Percentiles rank a stretch among this genome's conserved stretches.
Evolutionary conservation across 371 early-diverging fungal species (phyloP).

Genomic region (Apophysomyces sp.): DNA sequence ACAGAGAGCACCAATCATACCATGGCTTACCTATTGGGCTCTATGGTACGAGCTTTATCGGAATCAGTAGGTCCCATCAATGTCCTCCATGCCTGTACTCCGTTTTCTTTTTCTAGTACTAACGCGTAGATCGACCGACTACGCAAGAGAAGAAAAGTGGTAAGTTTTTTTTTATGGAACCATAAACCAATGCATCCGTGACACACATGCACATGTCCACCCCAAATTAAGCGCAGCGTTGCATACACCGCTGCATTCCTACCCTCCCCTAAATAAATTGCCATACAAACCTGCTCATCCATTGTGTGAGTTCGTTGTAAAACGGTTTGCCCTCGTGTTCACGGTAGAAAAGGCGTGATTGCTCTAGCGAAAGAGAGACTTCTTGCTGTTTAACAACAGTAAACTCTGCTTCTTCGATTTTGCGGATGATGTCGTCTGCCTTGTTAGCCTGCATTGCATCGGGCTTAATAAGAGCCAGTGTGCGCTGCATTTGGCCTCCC

Average conservation of each 20-base stretch:
- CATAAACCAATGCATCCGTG: background rate
- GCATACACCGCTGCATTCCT: slow-evolving; percentile 14
- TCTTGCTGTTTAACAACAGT: slow-evolving; percentile 59
- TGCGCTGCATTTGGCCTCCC: slow-evolving; percentile 38
- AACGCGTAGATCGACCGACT: slow-evolving; percentile 44
- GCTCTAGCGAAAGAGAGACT: slow-evolving; percentile 47
- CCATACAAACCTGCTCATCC: slow-evolving; percentile 69
- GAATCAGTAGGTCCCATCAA: slow-evolving; percentile 81
- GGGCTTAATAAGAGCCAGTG: slow-evolving; percentile 41
- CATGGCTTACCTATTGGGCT: slow-evolving; percentile 46
- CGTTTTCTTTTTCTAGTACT: slow-evolving; percentile 65
- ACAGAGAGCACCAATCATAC: background rate
- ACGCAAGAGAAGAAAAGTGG: slow-evolving; percentile 1
- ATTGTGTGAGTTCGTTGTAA: slow-evolving; percentile 66
- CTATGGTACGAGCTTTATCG: slow-evolving; percentile 56
- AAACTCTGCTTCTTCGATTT: slow-evolving; percentile 59
- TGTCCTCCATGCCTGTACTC: slow-evolving; percentile 67
- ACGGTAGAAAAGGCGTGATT: slow-evolving; percentile 65
- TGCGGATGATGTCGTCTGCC: slow-evolving; percentile 56
- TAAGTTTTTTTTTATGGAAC: background rate
- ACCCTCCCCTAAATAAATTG: slow-evolving; percentile 19
- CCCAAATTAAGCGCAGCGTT: slow-evolving; percentile 2
- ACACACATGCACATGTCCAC: slow-evolving; percentile 2
- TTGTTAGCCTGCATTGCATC: slow-evolving; percentile 38
- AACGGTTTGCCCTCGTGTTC: slow-evolving; percentile 76